These are phyloP conservation scores for Mycoemilia scoparia DNA, from an alignment of 192 early-diverging fungal species.

Conservation along the genomic window DNA sequence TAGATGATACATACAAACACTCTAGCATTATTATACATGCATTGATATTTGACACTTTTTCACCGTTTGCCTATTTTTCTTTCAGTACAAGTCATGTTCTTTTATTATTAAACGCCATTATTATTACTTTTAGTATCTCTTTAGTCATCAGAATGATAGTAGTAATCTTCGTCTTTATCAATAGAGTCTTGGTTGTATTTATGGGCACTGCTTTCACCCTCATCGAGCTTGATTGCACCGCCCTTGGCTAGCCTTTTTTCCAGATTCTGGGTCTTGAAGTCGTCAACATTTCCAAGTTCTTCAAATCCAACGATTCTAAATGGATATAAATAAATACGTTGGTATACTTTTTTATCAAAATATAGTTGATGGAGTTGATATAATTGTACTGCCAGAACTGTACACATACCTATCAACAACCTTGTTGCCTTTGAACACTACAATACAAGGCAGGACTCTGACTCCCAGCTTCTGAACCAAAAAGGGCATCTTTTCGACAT, in stretches of 20 bases:
- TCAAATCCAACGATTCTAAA: constrained; percentile 79
- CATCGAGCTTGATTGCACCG: constrained; percentile 31
- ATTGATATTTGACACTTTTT: no score
- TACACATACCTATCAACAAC: constrained; percentile 46
- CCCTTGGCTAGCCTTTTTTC: constrained; percentile 47
- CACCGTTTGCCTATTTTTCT: no score
- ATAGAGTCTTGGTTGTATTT: constrained; percentile 15
- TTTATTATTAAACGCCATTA: no score
- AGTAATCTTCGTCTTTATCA: constrained; percentile 12
- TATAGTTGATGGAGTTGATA: no score
- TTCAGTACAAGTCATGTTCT: no score
- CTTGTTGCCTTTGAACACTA: constrained; percentile 52
- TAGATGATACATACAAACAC: no score
- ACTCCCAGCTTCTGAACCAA: constrained; percentile 77
- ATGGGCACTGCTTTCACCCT: constrained; percentile 11
- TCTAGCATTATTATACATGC: no score
- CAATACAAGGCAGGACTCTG: constrained; percentile 73
- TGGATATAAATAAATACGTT: no score
- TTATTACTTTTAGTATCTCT: no score
- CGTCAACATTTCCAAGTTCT: constrained; percentile 73
- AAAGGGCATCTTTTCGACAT: constrained; percentile 78
- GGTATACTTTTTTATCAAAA: no score
- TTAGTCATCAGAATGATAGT: no score
- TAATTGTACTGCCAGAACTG: no score
- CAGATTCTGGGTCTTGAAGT: constrained; percentile 56